Evolutionary conservation across 345 rosid genomes (phyloP), one percentile per base, ranked within the genome.

Genomic region (Populus nigra): DNA sequence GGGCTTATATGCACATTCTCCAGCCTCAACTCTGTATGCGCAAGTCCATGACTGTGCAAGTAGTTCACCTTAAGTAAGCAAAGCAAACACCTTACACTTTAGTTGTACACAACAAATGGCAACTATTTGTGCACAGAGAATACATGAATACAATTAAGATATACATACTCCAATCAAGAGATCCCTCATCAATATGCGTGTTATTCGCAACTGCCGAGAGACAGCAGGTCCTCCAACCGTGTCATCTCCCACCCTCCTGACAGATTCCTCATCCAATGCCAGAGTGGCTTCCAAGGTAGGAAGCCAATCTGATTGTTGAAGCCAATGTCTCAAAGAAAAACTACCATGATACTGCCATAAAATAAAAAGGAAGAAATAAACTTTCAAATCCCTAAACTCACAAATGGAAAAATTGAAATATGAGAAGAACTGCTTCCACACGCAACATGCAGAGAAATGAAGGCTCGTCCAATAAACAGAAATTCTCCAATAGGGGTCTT

Each of bases 1-100:
- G 98, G 99, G 88, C 98, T 91, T 75, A 95, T 86, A 62, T 95
- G 99, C 71, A 95, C 94, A 85, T 95, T 95, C 84, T 95, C 98
- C 87, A 95, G 83, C 85, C 98, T 92, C 85, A 95, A 75, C 86
- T 92, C 99, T 7, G 99, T 93, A 87, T 95, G 99, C 65, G 98
- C 98, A 84, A 95, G 95, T 68, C 99, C 98, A 78, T 95, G 94
- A 82, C 96, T 93, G 75, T 95, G 99, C 88, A 95, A 90, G 91
- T 93, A 95, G 79, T 95, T 95, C 75, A 95, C 99, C 96, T 95
- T 83, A 81, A 78, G 75, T 75, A 74, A 41, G 80, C 59, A 74
- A 53, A 5, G 13, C 3, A 50, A 36, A 62, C 25, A 23, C n/a
- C 57, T 50, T 50, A 50, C n/a, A 50, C 73, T 55, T 76, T 29